Conservation (phyloP, 75 land plant species). For the Ceratopteris richardii region DNA sequence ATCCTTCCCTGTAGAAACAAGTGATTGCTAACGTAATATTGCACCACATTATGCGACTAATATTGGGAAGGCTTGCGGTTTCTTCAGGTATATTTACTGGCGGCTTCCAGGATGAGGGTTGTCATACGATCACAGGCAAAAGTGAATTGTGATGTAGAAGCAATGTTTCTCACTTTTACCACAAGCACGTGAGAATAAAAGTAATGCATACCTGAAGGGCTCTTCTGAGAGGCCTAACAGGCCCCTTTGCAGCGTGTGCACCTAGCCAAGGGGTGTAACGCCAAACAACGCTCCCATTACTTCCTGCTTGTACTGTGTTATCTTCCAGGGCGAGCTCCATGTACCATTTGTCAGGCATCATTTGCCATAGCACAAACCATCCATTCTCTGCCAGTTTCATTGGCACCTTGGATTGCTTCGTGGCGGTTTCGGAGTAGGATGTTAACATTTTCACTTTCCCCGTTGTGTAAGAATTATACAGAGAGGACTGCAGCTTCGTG, state of each 20-base stretch:
- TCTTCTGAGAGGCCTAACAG: conserved; percentile 67
- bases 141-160: not conserved
- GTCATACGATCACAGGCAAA: not conserved
- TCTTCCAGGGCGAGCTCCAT: conserved; percentile 65
- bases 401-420: conserved; percentile 35
- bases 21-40: no score
- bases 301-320: conserved; percentile 58
- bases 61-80: no score
- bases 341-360: conserved; percentile 66
- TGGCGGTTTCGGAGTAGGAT: conserved; percentile 51
- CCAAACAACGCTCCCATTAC: conserved; percentile 75
- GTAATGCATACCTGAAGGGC: conserved; percentile 87
- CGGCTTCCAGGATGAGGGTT: not conserved
- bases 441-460: conserved; percentile 67
- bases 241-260: conserved; percentile 49
- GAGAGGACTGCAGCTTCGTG: conserved; percentile 15
- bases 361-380: conserved; percentile 73
- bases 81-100: no score
- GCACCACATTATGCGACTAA: no score
- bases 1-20: no score
- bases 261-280: conserved; percentile 56
- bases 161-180: not conserved
- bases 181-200: no score
- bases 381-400: conserved; percentile 49
- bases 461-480: conserved; percentile 49